Percentiles rank a stretch among this genome's conserved stretches.
Evolutionary conservation across 768 basidiomycete genomes (phyloP).

Genomic region (Suillus lakei): DNA sequence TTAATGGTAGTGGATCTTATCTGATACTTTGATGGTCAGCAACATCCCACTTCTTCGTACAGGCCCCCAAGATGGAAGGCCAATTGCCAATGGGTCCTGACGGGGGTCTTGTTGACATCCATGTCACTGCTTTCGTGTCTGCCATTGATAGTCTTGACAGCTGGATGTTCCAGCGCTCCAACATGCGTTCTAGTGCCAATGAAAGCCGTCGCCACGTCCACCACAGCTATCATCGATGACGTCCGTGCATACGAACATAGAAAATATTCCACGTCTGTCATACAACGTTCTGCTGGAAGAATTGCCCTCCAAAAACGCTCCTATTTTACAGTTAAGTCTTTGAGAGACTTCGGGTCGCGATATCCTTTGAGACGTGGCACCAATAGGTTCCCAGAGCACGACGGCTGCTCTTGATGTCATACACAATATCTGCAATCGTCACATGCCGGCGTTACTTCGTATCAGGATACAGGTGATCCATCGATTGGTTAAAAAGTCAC

Average conservation of each 20-base stretch:
- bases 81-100: constrained; percentile 86
- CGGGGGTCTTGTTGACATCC: constrained; percentile 90
- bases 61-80: constrained; percentile 79
- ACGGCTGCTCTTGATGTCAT: no score
- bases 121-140: constrained; percentile 90
- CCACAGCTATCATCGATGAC: constrained; percentile 86
- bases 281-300: no score
- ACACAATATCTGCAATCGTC: no score
- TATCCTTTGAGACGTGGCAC: no score
- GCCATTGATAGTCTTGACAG: constrained; percentile 82
- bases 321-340: no score
- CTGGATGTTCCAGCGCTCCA: constrained; percentile 87
- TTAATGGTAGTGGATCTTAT: not conserved
- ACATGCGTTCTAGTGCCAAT: constrained; percentile 89
- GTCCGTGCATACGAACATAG: constrained; percentile 80
- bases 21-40: constrained; percentile 48
- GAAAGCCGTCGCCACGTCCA: constrained; percentile 90
- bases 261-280: no score
- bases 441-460: no score
- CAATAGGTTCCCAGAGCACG: no score
- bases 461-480: no score
- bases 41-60: constrained; percentile 90
- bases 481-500: no score
- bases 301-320: no score
- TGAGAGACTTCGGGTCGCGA: no score